These are phyloP conservation scores for Neonothopanus nambi DNA, from an alignment of 1,284 basidiomycete species.

Conservation along the genomic window DNA sequence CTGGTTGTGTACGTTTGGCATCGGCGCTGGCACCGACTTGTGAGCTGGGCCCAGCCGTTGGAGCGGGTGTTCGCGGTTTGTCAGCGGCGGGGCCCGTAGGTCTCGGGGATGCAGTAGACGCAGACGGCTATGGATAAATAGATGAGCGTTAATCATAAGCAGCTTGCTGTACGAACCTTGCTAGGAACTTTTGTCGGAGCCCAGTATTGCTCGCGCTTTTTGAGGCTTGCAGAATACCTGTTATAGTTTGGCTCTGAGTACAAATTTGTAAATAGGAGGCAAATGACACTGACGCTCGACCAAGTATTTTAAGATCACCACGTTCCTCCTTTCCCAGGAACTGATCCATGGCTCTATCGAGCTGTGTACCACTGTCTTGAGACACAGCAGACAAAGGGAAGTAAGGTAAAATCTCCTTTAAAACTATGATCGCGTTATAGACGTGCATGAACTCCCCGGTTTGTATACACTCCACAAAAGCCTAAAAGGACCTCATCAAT, in stretches of 20 bases:
- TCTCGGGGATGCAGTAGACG: constrained; percentile 36
- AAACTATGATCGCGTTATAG: constrained; percentile 87
- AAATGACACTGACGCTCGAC: constrained; percentile 71
- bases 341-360: constrained; percentile 68
- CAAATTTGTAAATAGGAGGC: too few relatives aligned
- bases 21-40: constrained; percentile 30
- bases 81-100: constrained; percentile 38
- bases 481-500: constrained; percentile 37
- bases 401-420: constrained; percentile 86
- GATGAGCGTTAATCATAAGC: neutral
- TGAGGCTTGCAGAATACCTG: constrained; percentile 71
- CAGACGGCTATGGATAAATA: constrained; percentile 31
- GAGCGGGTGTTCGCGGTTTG: constrained; percentile 37
- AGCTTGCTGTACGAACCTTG: constrained; percentile 8
- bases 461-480: constrained; percentile 63
- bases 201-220: constrained; percentile 68
- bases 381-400: constrained; percentile 75
- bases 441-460: constrained; percentile 92
- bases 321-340: constrained; percentile 76
- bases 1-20: constrained; percentile 31
- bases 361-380: constrained; percentile 50
- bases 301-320: constrained; percentile 81
- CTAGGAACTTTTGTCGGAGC: constrained; percentile 36
- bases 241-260: neutral
- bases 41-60: constrained; percentile 38